Evolutionary conservation across 202 grass and related monocot species (phyloP).

Genomic region (Elaeis oleifera): DNA sequence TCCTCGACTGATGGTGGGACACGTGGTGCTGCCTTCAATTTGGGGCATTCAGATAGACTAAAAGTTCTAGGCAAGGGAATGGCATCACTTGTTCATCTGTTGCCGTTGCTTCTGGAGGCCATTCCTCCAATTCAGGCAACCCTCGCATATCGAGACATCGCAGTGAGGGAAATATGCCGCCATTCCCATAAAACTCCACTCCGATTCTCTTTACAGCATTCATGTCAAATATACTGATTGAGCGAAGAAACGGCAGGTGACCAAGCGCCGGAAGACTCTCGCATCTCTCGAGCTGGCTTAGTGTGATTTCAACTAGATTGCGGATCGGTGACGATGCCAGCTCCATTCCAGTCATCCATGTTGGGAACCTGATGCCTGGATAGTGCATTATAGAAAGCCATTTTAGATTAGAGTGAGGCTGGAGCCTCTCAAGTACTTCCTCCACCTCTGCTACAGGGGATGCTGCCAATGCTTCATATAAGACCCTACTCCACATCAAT

Average conservation of each 20-base stretch:
- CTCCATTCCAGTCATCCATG: not conserved
- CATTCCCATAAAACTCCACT: not conserved
- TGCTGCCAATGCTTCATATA: not conserved
- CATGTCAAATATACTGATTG: not conserved
- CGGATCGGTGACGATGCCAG: not conserved
- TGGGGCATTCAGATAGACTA: too few species aligned
- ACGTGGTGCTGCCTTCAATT: too few species aligned
- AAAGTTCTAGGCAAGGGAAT: too few species aligned
- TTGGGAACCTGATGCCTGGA: not conserved
- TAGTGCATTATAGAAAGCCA: not conserved
- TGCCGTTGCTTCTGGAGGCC: not conserved
- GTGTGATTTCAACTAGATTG: not conserved
- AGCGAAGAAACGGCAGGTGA: too few species aligned
- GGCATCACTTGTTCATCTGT: too few species aligned
- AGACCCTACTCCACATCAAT: not conserved
- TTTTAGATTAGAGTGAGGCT: too few species aligned
- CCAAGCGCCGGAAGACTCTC: too few species aligned
- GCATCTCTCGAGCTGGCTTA: too few species aligned
- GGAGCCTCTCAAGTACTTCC: slow-evolving; percentile 13
- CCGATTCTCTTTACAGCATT: not conserved
- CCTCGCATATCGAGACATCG: too few species aligned
- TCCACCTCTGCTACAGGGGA: not conserved
- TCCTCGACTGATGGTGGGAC: too few species aligned
- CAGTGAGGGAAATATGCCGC: not conserved
- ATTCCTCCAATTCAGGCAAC: slow-evolving; percentile 30